phyloP scores from a whole-genome alignment of 768 basidiomycete genomes.

The Psilocybe cubensis region DNA sequence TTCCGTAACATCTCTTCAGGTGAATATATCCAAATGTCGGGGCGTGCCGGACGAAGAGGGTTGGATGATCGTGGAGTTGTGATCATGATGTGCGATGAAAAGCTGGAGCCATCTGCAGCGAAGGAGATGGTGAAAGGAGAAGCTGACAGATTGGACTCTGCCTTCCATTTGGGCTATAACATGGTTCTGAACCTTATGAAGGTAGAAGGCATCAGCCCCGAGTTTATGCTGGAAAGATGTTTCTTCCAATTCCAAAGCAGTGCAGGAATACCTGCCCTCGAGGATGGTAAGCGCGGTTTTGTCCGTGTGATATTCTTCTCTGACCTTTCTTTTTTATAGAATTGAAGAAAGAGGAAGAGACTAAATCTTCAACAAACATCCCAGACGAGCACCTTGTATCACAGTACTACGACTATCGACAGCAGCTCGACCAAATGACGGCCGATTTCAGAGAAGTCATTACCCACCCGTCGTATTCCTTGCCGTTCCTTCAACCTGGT shows the following conservation, averaged over 20 bases:
- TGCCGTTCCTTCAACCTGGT: slow-evolving; percentile 92
- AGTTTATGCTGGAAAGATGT: slow-evolving; percentile 96
- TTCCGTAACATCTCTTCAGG: slow-evolving; percentile 93
- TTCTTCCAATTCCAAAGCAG: slow-evolving; percentile 99
- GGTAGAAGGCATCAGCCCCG: slow-evolving; percentile 97
- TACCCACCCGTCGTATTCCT: slow-evolving; percentile 92
- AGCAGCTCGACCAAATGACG: slow-evolving; percentile 88
- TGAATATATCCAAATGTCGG: slow-evolving; percentile 99
- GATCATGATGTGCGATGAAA: slow-evolving; percentile 99
- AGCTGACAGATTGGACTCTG: slow-evolving; percentile 95
- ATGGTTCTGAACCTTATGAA: slow-evolving; percentile 99
- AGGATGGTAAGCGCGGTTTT: slow-evolving; percentile 64
- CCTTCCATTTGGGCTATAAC: slow-evolving; percentile 98
- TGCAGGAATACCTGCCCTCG: slow-evolving; percentile 82
- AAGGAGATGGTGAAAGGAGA: slow-evolving; percentile 99
- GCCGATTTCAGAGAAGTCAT: slow-evolving; percentile 91
- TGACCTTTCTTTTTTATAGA: slow-evolving; percentile 49
- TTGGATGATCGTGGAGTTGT: slow-evolving; percentile 98
- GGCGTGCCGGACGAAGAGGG: slow-evolving; percentile 95
- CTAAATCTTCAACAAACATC: slow-evolving; percentile 65
- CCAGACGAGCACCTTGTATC: slow-evolving; percentile 83
- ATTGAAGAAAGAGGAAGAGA: slow-evolving; percentile 71
- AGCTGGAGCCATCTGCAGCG: slow-evolving; percentile 88
- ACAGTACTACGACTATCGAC: slow-evolving; percentile 92
- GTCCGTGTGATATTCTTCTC: not conserved